Conservation (phyloP, 352 stramenopile species). For the Globisporangium rhizosaccharum region DNA sequence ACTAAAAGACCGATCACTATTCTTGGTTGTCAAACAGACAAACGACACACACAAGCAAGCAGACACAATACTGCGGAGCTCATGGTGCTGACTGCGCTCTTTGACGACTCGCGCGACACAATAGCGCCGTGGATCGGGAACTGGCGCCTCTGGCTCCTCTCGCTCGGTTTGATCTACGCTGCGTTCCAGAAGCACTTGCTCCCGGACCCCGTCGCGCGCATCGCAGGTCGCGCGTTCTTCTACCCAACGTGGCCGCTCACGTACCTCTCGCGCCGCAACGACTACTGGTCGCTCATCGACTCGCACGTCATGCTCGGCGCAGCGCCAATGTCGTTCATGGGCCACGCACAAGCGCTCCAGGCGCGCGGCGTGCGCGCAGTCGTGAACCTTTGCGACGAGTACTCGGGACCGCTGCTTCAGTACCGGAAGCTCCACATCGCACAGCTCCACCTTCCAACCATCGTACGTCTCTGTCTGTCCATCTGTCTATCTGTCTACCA, state of each 20-base stretch:
- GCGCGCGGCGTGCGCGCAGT: constrained; percentile 85
- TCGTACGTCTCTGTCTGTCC: constrained; percentile 45
- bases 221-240: constrained; percentile 85
- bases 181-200: constrained; percentile 91
- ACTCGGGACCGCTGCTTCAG: constrained; percentile 76
- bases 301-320: constrained; percentile 90
- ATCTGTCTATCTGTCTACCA: not conserved
- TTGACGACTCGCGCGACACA: too few species aligned
- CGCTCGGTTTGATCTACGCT: constrained; percentile 46
- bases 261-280: constrained; percentile 74
- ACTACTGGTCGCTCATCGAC: constrained; percentile 91
- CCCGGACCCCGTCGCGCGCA: constrained; percentile 55
- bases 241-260: constrained; percentile 93
- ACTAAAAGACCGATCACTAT: too few species aligned
- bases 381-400: constrained; percentile 96
- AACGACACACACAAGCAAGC: too few species aligned
- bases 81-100: too few species aligned
- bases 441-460: constrained; percentile 87
- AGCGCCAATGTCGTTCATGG: constrained; percentile 87
- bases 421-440: constrained; percentile 89
- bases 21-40: too few species aligned
- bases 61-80: too few species aligned
- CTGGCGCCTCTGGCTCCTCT: constrained; percentile 18
- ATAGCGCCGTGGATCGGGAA: not conserved
- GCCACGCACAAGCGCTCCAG: constrained; percentile 78